Evolutionary conservation across 2,329 filamentous ascomycete genomes (phyloP), one percentile per base, ranked within the genome.

Genomic region (Hypocrella siamensis): DNA sequence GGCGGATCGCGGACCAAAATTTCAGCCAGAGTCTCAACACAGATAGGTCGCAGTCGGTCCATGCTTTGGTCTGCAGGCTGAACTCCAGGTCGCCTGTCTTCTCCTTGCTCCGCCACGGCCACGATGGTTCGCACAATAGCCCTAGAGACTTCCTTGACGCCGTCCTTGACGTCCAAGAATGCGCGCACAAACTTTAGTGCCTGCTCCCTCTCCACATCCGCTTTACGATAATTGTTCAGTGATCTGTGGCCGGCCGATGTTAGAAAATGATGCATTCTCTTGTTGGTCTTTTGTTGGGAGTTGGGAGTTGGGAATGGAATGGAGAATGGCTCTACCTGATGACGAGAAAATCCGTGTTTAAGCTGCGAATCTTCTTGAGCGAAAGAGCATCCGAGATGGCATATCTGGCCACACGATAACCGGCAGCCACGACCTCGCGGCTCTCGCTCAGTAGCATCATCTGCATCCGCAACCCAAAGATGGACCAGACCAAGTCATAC

Each of bases 171-270:
- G 49, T 98, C 90, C 3, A 98, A 62, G 47, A 98, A 98, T 8
- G 86, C 83, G 36, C 90, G 75, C 17, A 96, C 78, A 51, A 98
- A 94, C 52, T 98, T 98, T 45, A 98, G 63, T 10, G 90, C 90
- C 56, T 98, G 90, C 53, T 98, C 90, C 33, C 92, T 73, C 58
- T 98, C 90, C 14, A 98, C 82, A 43, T 88, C 86, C n/a, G 88
- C 83, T 53, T 94, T 96, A 47, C 81, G 79, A 52, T 96, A 90
- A 51, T 96, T 96, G 41, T 92, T 84, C 21, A 98, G 62, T 1
- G 90, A 96, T 38, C 67, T 71, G 35, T 5, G 11, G 25, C 15
- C 25, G 15, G n/a, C 15, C 14, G n/a, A 30, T 15, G 14, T 4
- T 11, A 8, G 10, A 27, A 5, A 28, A 9, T 4, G 12, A 25